A percentile compares a stretch with the other conserved stretches of the same genome.
These are phyloP conservation scores for Lotmaria passim DNA, from an alignment of 208 protist genomes.

Conservation along the genomic window DNA sequence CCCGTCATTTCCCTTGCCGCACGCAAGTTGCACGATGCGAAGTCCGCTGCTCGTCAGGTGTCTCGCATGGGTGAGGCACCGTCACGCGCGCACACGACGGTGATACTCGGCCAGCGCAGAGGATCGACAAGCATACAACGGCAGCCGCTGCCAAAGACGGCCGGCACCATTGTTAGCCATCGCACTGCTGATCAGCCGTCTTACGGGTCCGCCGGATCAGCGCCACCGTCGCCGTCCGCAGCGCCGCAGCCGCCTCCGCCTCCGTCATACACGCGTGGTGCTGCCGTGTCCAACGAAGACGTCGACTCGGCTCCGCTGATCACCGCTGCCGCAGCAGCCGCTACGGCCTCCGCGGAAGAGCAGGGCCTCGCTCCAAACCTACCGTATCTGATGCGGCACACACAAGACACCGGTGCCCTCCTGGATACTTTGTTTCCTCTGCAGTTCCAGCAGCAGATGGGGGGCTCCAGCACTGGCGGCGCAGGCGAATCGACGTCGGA, in stretches of 20 bases:
- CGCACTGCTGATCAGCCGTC: neutral
- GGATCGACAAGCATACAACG: neutral
- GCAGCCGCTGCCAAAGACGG: neutral
- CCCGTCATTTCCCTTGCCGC: conserved; percentile 12
- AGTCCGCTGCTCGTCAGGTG: conserved; percentile 25
- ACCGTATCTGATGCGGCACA: conserved; percentile 45
- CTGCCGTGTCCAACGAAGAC: neutral
- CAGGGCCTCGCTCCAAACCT: conserved; percentile 22
- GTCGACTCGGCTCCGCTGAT: neutral
- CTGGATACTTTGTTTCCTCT: conserved; percentile 69
- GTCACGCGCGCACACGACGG: conserved; percentile 16
- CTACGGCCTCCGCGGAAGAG: neutral
- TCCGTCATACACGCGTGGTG: too few relatives aligned
- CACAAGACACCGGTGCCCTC: conserved; percentile 47
- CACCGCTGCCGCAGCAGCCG: conserved; percentile 18
- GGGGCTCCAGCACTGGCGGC: neutral
- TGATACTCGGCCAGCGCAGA: neutral
- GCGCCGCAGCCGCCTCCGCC: neutral
- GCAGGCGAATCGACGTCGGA: neutral
- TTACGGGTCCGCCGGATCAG: neutral
- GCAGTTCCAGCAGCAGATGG: neutral
- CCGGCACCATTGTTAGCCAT: neutral
- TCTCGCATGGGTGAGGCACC: conserved; percentile 14
- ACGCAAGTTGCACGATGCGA: conserved; percentile 35
- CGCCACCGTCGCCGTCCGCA: conserved; percentile 16